Evolutionary conservation across 1,284 basidiomycete species (phyloP).

Genomic region (Cryptococcus amylolentus): DNA sequence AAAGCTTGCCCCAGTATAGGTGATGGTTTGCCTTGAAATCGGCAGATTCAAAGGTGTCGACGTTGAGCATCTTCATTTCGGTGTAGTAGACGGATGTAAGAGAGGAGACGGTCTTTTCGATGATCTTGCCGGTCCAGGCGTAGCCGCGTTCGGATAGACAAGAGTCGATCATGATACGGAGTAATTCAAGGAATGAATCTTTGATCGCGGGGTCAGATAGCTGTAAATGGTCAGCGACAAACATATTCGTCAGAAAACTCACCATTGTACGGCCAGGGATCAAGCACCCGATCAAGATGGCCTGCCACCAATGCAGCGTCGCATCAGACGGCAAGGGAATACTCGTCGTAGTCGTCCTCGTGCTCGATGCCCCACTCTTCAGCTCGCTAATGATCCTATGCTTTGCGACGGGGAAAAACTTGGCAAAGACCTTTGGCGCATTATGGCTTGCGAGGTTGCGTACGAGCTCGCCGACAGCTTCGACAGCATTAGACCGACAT

Average conservation of each 20-base stretch:
- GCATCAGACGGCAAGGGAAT: slow-evolving; percentile 82
- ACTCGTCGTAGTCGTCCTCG: slow-evolving; percentile 80
- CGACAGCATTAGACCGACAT: slow-evolving; percentile 80
- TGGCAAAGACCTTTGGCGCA: slow-evolving; percentile 71
- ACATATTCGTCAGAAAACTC: slow-evolving; percentile 1
- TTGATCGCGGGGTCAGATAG: slow-evolving; percentile 26
- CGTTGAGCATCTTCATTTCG: slow-evolving; percentile 80
- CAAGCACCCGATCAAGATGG: slow-evolving; percentile 37
- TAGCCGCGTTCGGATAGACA: slow-evolving; percentile 89
- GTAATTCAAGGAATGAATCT: slow-evolving; percentile 56
- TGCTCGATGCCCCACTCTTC: slow-evolving; percentile 85
- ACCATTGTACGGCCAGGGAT: slow-evolving; percentile 34
- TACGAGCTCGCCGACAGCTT: slow-evolving; percentile 84
- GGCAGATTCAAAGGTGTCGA: slow-evolving; percentile 46
- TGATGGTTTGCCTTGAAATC: slow-evolving; percentile 72
- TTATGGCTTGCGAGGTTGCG: slow-evolving; percentile 78
- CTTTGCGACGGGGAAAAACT: slow-evolving; percentile 75
- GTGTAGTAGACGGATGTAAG: slow-evolving; percentile 73
- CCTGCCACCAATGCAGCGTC: slow-evolving; percentile 78
- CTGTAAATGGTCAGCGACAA: slow-evolving; percentile 2
- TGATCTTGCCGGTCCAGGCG: slow-evolving; percentile 71
- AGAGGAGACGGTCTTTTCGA: slow-evolving; percentile 74
- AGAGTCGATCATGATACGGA: slow-evolving; percentile 68
- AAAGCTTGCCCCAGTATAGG: slow-evolving; percentile 77
- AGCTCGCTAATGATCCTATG: slow-evolving; percentile 81